Evolutionary conservation across 352 stramenopile species (phyloP), one percentile per base, ranked within the genome.

Genomic region (Peronospora tabacina): DNA sequence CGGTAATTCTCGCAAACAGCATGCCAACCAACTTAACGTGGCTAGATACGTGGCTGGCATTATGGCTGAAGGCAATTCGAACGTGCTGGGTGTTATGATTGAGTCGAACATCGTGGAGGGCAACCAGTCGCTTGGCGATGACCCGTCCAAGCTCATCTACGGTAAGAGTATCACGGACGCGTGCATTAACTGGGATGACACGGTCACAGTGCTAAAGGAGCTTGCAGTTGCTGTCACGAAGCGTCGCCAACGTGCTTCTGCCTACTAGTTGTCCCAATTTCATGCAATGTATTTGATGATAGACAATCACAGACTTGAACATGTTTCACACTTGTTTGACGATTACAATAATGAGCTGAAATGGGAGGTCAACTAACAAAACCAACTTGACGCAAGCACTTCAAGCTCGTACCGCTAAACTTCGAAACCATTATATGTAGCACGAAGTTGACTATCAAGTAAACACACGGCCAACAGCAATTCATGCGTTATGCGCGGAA

Each of bases 111-210:
- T 94, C 28, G 77, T 88, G 3, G 83, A 91, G 47, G 83, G 83
- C 28, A 91, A 90, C 63, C 83, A 94, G 68, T 69, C 63, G 44
- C 74, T 92, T 0, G 74, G 70, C n/a, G 52, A 74, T 37, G 79
- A 89, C 43, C 63, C 71, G 44, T 67, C 66, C 30, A 72, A 82
- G 63, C 75, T 94, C 35, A 66, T 85, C 37, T 90, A 90, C 59
- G 83, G 80, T 49, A 82, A 92, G 68, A 90, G 74, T 54, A 89
- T 94, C 59, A 93, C 83, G 42, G 82, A 94, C 47, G 82, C 83
- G 11, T 93, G 84, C 63, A 90, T 91, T 45, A 68, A 74, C 53
- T 90, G 83, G 75, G 75, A 88, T 10, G 80, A 90, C 66, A 93
- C 84, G 12, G 78, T 87, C 46, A 61, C 42, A 17, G 59, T 59